Base-by-base conservation (phyloP, 352 stramenopile species). In the Phytophthora quininea region DNA sequence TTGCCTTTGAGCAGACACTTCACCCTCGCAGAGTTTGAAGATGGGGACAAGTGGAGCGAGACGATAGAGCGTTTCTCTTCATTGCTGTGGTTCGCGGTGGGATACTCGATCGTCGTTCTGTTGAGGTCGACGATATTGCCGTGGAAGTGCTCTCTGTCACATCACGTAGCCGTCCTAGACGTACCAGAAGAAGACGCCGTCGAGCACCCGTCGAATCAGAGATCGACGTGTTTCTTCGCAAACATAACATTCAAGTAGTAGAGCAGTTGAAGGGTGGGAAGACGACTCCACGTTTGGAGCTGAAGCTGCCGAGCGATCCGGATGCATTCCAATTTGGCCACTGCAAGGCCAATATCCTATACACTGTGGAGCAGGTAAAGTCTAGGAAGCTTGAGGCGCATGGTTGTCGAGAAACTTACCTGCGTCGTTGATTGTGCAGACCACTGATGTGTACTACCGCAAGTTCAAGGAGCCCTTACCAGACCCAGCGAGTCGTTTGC, bases 401-500 rank as follows among this genome's bases (percentile, higher is more conserved):
- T 24, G 19, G 19, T 24, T 24, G 19, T 24, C 19, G 19, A 24
- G 19, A 24, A 29, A 57, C 7, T 49, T 61, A 19, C 46, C 33
- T 49, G 29, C 29, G 29, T 49, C 19, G n/a, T 48, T 7, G 24
- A 49, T 38, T 11, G 35, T 0, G 15, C 31, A 92, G 82, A 86
- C 80, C 35, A 71, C 75, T 9, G 67, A 92, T 31, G 69, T 92
- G 47, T 91, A 90, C 56, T 95, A 92, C 52, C 83, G 87, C 45
- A 91, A 90, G 46, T 95, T 92, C 70, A 92, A 91, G 46, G 76
- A 92, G 50, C 87, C 87, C 0, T 61, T 93, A 2, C 87, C 87
- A 9, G 87, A 92, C 42, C 76, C 76, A n/a, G 74, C 71, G 32
- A 82, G 73, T 62, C 71, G 76, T n/a, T 65, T 88, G 40, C 58